These are phyloP conservation scores for Orbilia javanica DNA, from an alignment of 2,329 filamentous ascomycete species.

Conservation along the genomic window DNA sequence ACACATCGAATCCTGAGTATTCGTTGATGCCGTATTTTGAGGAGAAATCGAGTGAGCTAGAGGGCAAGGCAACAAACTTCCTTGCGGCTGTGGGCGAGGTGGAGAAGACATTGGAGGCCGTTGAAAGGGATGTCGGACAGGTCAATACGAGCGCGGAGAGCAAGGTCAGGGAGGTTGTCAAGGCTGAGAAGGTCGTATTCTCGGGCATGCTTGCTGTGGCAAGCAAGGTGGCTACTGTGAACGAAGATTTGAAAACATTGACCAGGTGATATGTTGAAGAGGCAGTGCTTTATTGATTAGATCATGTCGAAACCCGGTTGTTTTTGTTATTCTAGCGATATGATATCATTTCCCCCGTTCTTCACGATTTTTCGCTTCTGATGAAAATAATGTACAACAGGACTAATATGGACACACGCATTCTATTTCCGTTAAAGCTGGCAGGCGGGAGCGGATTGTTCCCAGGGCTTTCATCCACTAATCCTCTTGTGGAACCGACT, in stretches of 20 bases:
- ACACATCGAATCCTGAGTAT: constrained; percentile 60
- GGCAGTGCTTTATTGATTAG: background rate
- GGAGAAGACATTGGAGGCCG: constrained; percentile 69
- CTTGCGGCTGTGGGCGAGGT: constrained; percentile 68
- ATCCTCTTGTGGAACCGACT: too few relatives aligned
- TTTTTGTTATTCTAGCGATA: constrained; percentile 9
- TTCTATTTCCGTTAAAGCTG: background rate
- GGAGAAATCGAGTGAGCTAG: constrained; percentile 68
- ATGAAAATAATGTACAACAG: constrained; percentile 8
- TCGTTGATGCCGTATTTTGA: constrained; percentile 69
- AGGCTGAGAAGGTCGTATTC: constrained; percentile 56
- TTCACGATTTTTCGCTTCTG: background rate
- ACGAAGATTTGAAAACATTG: constrained; percentile 50
- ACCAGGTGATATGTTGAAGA: constrained; percentile 17
- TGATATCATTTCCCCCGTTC: constrained; percentile 2
- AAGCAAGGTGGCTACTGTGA: constrained; percentile 47
- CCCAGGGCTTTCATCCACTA: too few relatives aligned
- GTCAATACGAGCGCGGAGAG: constrained; percentile 65
- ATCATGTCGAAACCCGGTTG: background rate
- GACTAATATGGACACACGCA: background rate
- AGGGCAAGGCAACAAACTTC: constrained; percentile 67
- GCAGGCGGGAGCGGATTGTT: background rate
- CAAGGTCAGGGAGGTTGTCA: constrained; percentile 67
- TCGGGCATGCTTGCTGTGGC: constrained; percentile 56
- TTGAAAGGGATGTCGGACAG: constrained; percentile 66